Conservation (phyloP, 192 early-diverging fungal species). For the Coemansia furcata region DNA sequence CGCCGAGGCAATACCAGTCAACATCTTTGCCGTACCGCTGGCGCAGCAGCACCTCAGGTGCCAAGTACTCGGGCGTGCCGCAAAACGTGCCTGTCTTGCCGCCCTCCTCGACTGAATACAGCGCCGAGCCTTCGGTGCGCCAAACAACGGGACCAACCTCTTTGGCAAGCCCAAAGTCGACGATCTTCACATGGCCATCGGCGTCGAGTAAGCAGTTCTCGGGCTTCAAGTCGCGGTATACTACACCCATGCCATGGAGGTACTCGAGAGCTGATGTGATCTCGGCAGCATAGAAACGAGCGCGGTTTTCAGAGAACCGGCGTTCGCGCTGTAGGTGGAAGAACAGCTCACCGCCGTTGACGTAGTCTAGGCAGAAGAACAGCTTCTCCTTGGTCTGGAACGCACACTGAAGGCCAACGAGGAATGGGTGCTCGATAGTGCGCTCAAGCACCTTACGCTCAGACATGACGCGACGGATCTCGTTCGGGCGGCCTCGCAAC, state of each 20-base stretch:
- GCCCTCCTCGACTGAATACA: slow-evolving; percentile 46
- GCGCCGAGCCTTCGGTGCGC: slow-evolving; percentile 71
- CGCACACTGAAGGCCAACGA: slow-evolving; percentile 68
- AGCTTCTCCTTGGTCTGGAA: slow-evolving; percentile 75
- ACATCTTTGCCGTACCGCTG: slow-evolving; percentile 61
- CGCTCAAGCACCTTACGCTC: slow-evolving; percentile 63
- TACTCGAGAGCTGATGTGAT: slow-evolving; percentile 64
- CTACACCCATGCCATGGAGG: slow-evolving; percentile 88
- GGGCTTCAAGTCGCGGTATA: slow-evolving; percentile 78
- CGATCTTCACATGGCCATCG: slow-evolving; percentile 82
- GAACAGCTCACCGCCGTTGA: slow-evolving; percentile 76
- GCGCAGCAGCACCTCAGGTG: slow-evolving; percentile 63
- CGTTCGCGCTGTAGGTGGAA: slow-evolving; percentile 70
- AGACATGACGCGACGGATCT: slow-evolving; percentile 62
- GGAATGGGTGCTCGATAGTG: slow-evolving; percentile 58
- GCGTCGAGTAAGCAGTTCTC: slow-evolving; percentile 87
- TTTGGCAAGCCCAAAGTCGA: slow-evolving; percentile 93
- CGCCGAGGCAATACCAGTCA: slow-evolving; percentile 71
- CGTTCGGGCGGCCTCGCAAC: slow-evolving; percentile 61
- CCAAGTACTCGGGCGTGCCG: slow-evolving; percentile 71
- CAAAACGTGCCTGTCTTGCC: slow-evolving; percentile 67
- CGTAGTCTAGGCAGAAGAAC: slow-evolving; percentile 73
- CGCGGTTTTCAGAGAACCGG: slow-evolving; percentile 60
- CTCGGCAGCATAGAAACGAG: slow-evolving; percentile 60
- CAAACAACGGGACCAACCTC: slow-evolving; percentile 51